These are phyloP conservation scores for Phaeoacremonium minimum DNA, from an alignment of 2,329 filamentous ascomycete genomes.

Conservation along the genomic window DNA sequence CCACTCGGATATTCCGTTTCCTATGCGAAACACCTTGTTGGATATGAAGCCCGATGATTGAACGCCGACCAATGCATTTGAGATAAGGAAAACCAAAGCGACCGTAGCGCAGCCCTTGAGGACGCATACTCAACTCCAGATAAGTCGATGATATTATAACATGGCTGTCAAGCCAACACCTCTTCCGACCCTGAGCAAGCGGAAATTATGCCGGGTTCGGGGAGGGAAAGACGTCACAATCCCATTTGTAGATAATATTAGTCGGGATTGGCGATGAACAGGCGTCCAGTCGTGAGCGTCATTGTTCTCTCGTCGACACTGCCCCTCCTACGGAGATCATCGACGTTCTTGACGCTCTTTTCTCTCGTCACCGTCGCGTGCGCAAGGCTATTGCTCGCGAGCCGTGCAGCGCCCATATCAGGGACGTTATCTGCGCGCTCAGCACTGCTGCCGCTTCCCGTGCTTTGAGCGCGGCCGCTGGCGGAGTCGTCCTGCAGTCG, in stretches of 20 bases:
- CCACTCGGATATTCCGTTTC: too few species aligned
- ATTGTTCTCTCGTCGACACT: constrained; percentile 80
- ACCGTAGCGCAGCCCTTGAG: too few species aligned
- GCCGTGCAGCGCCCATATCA: constrained; percentile 46
- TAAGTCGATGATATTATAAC: not conserved
- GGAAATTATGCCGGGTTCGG: too few species aligned
- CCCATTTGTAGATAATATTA: too few species aligned
- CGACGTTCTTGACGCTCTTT: constrained; percentile 62
- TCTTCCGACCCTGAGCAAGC: too few species aligned
- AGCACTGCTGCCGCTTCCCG: constrained; percentile 50
- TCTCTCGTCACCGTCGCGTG: constrained; percentile 56
- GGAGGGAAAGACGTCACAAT: too few species aligned
- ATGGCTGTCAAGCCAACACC: too few species aligned
- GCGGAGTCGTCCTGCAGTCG: constrained; percentile 32
- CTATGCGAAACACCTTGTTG: too few species aligned
- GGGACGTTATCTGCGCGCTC: constrained; percentile 58
- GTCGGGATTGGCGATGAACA: constrained; percentile 86
- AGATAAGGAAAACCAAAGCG: too few species aligned
- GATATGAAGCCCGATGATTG: too few species aligned
- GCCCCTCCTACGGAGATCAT: constrained; percentile 70
- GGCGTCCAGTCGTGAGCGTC: constrained; percentile 67
- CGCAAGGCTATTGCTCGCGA: constrained; percentile 55
- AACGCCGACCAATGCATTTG: too few species aligned
- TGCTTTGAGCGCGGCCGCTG: constrained; percentile 45
- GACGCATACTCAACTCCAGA: too few species aligned